Evolutionary conservation across 1,284 basidiomycete species (phyloP).

Genomic region (Neolentinus lepideus): DNA sequence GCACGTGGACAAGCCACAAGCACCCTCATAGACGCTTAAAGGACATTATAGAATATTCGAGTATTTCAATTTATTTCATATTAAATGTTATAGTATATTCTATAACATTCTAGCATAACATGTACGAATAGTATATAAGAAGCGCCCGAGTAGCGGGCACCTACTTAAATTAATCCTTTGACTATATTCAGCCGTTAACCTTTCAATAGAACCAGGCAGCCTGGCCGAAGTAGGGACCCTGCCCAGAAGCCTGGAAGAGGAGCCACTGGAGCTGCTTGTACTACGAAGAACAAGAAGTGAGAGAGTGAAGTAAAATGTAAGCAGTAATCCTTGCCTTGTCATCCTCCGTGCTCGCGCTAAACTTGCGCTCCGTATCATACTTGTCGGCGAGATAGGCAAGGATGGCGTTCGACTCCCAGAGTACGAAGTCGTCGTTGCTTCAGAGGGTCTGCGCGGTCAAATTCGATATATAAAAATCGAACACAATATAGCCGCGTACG

Average conservation of each 20-base stretch:
- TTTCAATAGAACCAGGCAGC: conserved; percentile 18
- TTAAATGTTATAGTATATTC: no score
- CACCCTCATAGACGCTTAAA: no score
- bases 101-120: no score
- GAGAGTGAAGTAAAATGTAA: background rate
- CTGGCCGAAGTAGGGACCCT: conserved; percentile 19
- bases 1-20: no score
- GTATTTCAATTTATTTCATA: no score
- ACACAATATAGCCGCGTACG: conserved; percentile 21
- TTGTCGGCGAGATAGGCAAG: conserved; percentile 24
- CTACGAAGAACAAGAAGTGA: background rate
- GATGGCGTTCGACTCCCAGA: conserved; percentile 28
- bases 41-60: no score
- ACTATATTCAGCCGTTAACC: no score
- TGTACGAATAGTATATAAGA: no score
- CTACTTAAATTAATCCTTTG: no score
- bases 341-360: no score
- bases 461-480: conserved; percentile 14
- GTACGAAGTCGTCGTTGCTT: background rate
- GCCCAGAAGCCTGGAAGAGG: conserved; percentile 22
- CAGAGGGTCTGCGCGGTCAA: background rate
- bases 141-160: no score
- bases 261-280: conserved; percentile 18
- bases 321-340: no score
- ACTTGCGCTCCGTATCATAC: conserved; percentile 26